Conservation (phyloP, 2,329 filamentous ascomycete species). For the Colletotrichum graminicola region DNA sequence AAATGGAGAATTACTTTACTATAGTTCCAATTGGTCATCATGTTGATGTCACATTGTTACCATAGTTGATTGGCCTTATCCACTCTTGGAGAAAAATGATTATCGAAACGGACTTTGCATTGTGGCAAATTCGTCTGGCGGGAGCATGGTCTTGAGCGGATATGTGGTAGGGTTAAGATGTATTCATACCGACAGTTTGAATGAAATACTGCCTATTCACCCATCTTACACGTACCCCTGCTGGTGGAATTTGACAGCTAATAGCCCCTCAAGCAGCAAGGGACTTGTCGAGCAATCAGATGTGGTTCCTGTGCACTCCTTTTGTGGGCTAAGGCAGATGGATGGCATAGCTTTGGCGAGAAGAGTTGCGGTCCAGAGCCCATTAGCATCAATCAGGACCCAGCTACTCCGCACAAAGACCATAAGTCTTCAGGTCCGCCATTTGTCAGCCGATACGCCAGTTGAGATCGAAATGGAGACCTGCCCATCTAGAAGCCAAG, state of each 20-base stretch:
- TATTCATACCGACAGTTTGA: background rate
- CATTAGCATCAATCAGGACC: constrained; percentile 4
- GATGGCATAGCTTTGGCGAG: background rate
- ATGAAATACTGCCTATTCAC: background rate
- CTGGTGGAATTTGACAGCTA: no score
- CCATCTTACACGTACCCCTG: constrained; percentile 4
- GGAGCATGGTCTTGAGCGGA: background rate
- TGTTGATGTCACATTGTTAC: background rate
- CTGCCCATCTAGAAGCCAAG: no score
- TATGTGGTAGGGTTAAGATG: background rate
- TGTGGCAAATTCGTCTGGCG: background rate
- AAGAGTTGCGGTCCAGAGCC: background rate
- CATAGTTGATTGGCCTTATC: background rate
- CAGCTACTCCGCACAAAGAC: constrained; percentile 1
- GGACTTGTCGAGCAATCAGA: background rate
- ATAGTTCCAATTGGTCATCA: background rate
- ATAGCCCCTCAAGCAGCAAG: background rate
- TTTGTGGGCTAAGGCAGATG: background rate
- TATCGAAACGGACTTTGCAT: background rate
- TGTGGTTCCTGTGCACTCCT: background rate
- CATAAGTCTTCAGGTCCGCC: background rate
- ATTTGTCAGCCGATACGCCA: constrained; percentile 1
- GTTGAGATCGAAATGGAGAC: background rate
- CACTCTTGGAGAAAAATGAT: background rate
- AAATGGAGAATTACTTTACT: constrained; percentile 50